A percentile compares a stretch with the other conserved stretches of the same genome.
These are phyloP conservation scores for Plantago elongata DNA, from an alignment of 257 asterid species.

Conservation along the genomic window DNA sequence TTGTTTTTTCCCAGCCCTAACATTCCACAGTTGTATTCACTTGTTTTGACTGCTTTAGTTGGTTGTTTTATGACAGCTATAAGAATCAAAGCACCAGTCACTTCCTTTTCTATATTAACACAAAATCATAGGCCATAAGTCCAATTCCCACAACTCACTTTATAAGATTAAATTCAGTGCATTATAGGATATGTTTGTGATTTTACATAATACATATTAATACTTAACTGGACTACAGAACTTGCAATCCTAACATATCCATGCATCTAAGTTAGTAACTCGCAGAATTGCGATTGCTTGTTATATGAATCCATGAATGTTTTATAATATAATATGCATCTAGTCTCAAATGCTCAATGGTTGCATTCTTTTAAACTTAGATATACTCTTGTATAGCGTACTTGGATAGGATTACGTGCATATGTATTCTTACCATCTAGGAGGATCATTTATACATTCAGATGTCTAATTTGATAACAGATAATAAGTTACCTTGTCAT, in stretches of 20 bases:
- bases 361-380: no score
- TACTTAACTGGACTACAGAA: no score
- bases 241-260: neutral
- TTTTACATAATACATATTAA: neutral
- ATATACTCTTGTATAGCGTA: no score
- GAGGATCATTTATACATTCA: neutral
- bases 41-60: conserved; percentile 17
- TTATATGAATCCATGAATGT: no score
- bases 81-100: conserved; percentile 5
- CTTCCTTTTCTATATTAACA: conserved; percentile 12
- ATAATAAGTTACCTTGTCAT: conserved; percentile 19
- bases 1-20: neutral
- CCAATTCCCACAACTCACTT: neutral
- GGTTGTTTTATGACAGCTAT: conserved; percentile 14
- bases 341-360: no score
- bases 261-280: no score
- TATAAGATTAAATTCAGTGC: conserved; percentile 7
- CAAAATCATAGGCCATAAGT: conserved; percentile 11
- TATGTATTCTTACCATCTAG: no score
- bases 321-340: no score
- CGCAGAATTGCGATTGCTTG: no score
- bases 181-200: neutral
- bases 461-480: conserved; percentile 10
- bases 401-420: no score
- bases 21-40: conserved; percentile 1